Conservation (phyloP, 2,329 filamentous ascomycete genomes). For the Zymoseptoria tritici region DNA sequence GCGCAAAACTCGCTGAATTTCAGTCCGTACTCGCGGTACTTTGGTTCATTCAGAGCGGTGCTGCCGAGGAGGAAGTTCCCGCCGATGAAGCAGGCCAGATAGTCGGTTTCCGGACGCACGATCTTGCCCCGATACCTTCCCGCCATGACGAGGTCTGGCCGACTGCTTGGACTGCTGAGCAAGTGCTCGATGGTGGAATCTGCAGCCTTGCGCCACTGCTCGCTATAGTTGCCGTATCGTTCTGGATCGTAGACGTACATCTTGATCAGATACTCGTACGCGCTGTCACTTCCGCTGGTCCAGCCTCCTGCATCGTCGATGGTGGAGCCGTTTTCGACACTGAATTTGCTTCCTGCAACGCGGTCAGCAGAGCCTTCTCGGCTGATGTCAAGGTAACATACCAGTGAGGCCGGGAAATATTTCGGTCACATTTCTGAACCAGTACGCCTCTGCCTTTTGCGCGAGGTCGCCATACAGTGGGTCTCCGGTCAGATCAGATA, state of each 20-base stretch:
- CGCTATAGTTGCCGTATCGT: constrained; percentile 17
- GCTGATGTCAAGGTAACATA: too few relatives aligned
- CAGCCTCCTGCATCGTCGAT: constrained; percentile 27
- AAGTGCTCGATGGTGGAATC: constrained; percentile 28
- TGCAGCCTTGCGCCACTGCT: constrained; percentile 24
- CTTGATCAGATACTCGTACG: constrained; percentile 31
- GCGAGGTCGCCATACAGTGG: constrained; percentile 10
- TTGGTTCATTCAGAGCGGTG: constrained; percentile 5
- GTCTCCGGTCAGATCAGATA: constrained; percentile 21
- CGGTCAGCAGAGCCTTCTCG: too few relatives aligned
- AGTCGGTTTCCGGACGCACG: constrained; percentile 19
- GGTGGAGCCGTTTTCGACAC: constrained; percentile 20
- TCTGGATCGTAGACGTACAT: constrained; percentile 27
- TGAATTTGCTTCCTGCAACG: constrained; percentile 11
- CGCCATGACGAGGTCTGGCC: constrained; percentile 2
- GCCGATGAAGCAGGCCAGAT: constrained; percentile 29
- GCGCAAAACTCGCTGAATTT: constrained; percentile 5
- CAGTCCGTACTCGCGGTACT: constrained; percentile 1
- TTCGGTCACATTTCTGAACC: constrained; percentile 10
- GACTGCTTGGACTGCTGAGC: neutral
- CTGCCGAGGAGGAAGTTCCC: constrained; percentile 28
- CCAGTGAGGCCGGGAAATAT: constrained; percentile 26
- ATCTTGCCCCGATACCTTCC: neutral
- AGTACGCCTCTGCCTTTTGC: constrained; percentile 12
- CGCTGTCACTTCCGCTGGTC: constrained; percentile 26